Evolutionary conservation across 2,329 filamentous ascomycete genomes (phyloP), one percentile per base, ranked within the genome.

Genomic region (Dothistroma pini): DNA sequence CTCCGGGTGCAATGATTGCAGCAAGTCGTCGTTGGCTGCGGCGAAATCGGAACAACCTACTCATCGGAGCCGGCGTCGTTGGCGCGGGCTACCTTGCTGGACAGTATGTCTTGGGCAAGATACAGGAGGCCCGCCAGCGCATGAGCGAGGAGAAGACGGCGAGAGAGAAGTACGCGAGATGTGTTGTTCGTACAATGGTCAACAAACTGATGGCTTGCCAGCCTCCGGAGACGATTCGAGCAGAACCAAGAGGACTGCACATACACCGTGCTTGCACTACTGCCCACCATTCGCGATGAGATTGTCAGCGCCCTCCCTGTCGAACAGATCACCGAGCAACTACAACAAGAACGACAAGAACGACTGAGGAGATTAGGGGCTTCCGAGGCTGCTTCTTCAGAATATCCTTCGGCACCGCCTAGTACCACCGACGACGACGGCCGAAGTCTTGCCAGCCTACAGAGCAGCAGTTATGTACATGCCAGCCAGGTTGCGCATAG

Each of bases 241-340:
- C 95, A 99, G 78, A 99, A 99, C 76, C 95, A 99, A 75, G 93
- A 96, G 75, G 95, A 99, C 77, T 99, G 95, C 78, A 97, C 93
- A 53, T 97, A 96, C 75, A 99, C 95, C 41, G 92, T 97, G 50
- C 87, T 97, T n/a, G 95, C 93, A 32, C 86, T 99, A 58, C 84
- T 99, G 10, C 95, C 95, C 4, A 96, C 93, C 35, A 90, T 92
- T 7, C 93, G 93, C 25, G 87, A 95, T 68, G 93, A 96, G 74
- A 89, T 99, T 70, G 81, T 97, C 71, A 87, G 91, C 68, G 87
- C 89, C 34, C 85, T 97, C 69, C 91, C 96, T 57, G 96, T 96
- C 49, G 95, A 99, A 75, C 87, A 90, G 71, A 91, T 97, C 71
- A 93, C 93, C 4, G 89, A 93, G 68, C 93, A 97, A 78, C 85